Conservation (phyloP, 2,329 filamentous ascomycete species). For the Diaporthe eres region DNA sequence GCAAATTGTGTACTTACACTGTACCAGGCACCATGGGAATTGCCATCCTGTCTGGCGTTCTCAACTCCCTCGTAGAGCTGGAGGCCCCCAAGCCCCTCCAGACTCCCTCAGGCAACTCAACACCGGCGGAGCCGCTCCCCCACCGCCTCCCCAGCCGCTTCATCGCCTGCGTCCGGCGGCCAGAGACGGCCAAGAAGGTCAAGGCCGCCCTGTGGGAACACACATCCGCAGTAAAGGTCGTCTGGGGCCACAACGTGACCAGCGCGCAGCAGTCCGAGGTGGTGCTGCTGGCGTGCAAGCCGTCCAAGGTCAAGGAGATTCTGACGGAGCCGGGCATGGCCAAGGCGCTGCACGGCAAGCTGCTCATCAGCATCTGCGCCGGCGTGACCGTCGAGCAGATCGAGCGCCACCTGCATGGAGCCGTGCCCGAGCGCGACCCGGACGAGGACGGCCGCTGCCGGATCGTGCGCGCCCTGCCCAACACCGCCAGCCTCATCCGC, state of each 20-base stretch:
- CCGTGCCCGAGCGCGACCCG: slow-evolving; percentile 61
- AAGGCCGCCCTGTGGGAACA: slow-evolving; percentile 75
- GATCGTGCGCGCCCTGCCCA: slow-evolving; percentile 86
- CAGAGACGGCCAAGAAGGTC: slow-evolving; percentile 78
- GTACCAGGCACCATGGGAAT: slow-evolving; percentile 85
- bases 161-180: slow-evolving; percentile 83
- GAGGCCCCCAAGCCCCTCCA: slow-evolving; percentile 62
- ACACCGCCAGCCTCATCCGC: slow-evolving; percentile 83
- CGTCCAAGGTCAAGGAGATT: slow-evolving; percentile 79
- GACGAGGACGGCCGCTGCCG: slow-evolving; percentile 67
- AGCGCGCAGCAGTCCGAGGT: slow-evolving; percentile 79
- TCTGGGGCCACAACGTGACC: slow-evolving; percentile 79
- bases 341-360: slow-evolving; percentile 81
- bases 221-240: slow-evolving; percentile 72
- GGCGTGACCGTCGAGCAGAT: slow-evolving; percentile 81
- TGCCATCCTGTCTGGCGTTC: slow-evolving; percentile 85
- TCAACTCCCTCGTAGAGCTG: slow-evolving; percentile 74
- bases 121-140: slow-evolving; percentile 62
- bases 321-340: slow-evolving; percentile 77
- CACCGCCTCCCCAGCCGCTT: slow-evolving; percentile 78
- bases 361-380: slow-evolving; percentile 85
- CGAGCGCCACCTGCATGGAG: slow-evolving; percentile 72
- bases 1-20: slow-evolving; percentile 3
- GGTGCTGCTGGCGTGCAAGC: slow-evolving; percentile 85
- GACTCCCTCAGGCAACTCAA: slow-evolving; percentile 59